Base-by-base conservation (phyloP, 768 basidiomycete genomes). In the Calvatia gigantea region DNA sequence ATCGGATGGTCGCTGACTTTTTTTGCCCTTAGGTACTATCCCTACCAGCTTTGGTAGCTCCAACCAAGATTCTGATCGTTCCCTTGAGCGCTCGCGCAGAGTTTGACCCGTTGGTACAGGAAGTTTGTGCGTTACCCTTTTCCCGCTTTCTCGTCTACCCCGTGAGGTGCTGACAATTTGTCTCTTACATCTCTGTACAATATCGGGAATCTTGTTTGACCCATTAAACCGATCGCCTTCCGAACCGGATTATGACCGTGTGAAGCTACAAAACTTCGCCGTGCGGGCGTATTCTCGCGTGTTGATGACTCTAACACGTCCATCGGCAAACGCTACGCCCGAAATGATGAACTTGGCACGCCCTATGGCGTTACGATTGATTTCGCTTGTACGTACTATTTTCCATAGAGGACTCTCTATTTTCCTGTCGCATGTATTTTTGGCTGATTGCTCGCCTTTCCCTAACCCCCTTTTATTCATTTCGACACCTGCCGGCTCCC, bases 271-370 rank as follows among this genome's bases (percentile, higher is more conserved):
- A 91, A 94, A 68, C 76, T 98, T 65, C 88, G 97, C 61, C 81
- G 81, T 66, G 88, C 87, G 6, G 96, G 97, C 58, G 82, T 98
- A 51, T 92, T 94, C 67, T 87, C 91, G 45, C 83, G 94, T 49
- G 95, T 98, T 2, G 97, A 98, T 69, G 96, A 98, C 68, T 98
- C 95, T 21, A 91, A 88, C 63, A 86, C 89, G 31, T 88, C 92
- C 6, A 98, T 98, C 66, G 97, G 97, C 38, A 95, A 91, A 74
- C 93, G 96, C 12, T 98, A 98, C 73, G 86, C 97, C 11, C 84
- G 97, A 56, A 99, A 98, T 72, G 97, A 99, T 72, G 97, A 98
- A 73, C 82, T 99, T 42, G 97, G 97, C 60, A 98, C 97, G 28
- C 97, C 97, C 1, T 99, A 89, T 70, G 97, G 96, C 47, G 80